Percentiles rank a stretch among this genome's conserved stretches.
Evolutionary conservation across 331 rosid species (phyloP).

Genomic region (Quercus lobata): DNA sequence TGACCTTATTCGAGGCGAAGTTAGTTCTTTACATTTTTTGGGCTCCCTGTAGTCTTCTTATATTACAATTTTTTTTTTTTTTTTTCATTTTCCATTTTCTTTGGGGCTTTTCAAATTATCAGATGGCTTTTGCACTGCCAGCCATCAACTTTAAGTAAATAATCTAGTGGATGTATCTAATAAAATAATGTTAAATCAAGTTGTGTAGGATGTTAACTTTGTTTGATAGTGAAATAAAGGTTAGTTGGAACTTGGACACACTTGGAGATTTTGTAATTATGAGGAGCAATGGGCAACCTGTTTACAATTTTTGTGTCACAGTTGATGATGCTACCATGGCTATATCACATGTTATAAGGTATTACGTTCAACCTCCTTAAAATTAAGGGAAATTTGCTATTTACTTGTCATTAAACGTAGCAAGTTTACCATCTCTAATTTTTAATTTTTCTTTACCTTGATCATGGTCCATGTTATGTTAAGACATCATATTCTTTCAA

Average conservation of each 20-base stretch:
- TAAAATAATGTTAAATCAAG: too few relatives aligned
- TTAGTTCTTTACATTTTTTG: too few relatives aligned
- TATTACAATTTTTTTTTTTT: too few relatives aligned
- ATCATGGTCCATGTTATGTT: background rate
- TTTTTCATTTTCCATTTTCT: too few relatives aligned
- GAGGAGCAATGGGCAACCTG: constrained; percentile 98
- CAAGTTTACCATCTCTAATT: background rate
- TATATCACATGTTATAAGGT: constrained; percentile 96
- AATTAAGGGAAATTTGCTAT: constrained; percentile 4
- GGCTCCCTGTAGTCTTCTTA: too few relatives aligned
- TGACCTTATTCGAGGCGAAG: too few relatives aligned
- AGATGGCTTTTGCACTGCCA: too few relatives aligned
- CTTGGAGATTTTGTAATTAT: constrained; percentile 96
- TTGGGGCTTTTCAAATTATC: too few relatives aligned
- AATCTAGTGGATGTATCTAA: too few relatives aligned
- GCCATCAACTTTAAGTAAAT: too few relatives aligned
- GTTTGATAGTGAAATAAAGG: constrained; percentile 83
- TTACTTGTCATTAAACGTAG: background rate
- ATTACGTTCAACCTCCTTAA: constrained; percentile 14
- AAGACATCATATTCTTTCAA: background rate
- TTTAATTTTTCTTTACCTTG: background rate
- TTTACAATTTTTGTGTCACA: constrained; percentile 92
- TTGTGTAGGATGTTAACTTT: too few relatives aligned
- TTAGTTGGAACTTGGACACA: constrained; percentile 95
- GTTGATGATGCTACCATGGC: constrained; percentile 99